phyloP scores from a whole-genome alignment of 2,329 filamentous ascomycete species.

The Cladophialophora immunda region DNA sequence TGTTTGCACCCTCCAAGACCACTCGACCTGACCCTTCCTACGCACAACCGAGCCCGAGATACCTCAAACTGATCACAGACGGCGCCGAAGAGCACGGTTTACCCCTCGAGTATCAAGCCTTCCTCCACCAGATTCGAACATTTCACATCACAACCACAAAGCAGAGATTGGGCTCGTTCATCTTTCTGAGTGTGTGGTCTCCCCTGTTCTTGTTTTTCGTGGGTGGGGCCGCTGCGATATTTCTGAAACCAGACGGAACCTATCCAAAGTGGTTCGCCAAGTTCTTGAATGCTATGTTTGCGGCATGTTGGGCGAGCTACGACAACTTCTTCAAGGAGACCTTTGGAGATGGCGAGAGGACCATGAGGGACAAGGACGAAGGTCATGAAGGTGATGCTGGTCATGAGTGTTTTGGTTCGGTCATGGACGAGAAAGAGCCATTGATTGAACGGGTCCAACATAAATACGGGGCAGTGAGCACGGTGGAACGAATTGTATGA shows the following conservation, averaged over 20 bases:
- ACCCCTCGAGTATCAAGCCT: slow-evolving; percentile 78
- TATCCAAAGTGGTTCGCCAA: slow-evolving; percentile 72
- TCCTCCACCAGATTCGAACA: slow-evolving; percentile 72
- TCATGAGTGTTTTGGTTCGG: neutral
- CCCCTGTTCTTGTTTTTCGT: slow-evolving; percentile 67
- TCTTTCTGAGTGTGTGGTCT: slow-evolving; percentile 69
- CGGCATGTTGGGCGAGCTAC: slow-evolving; percentile 70
- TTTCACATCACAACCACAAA: slow-evolving; percentile 73
- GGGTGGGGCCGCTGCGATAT: slow-evolving; percentile 48
- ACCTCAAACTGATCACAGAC: slow-evolving; percentile 79
- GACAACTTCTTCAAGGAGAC: slow-evolving; percentile 69
- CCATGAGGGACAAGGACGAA: slow-evolving; percentile 45
- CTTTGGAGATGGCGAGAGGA: slow-evolving; percentile 89
- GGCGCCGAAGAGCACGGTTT: slow-evolving; percentile 84
- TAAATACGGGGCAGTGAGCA: slow-evolving; percentile 28
- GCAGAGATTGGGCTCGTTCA: slow-evolving; percentile 70
- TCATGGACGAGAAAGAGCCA: slow-evolving; percentile 34
- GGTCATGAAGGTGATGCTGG: slow-evolving; percentile 20
- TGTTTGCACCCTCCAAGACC: slow-evolving; percentile 70
- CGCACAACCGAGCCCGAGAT: slow-evolving; percentile 83
- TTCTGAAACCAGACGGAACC: slow-evolving; percentile 72
- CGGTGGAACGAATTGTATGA: slow-evolving; percentile 29
- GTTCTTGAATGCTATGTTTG: slow-evolving; percentile 63
- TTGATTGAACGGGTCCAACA: slow-evolving; percentile 27
- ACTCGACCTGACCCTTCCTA: slow-evolving; percentile 71